Evolutionary conservation across 2,329 filamentous ascomycete genomes (phyloP).

Genomic region (Paracoccidioides brasiliensis): DNA sequence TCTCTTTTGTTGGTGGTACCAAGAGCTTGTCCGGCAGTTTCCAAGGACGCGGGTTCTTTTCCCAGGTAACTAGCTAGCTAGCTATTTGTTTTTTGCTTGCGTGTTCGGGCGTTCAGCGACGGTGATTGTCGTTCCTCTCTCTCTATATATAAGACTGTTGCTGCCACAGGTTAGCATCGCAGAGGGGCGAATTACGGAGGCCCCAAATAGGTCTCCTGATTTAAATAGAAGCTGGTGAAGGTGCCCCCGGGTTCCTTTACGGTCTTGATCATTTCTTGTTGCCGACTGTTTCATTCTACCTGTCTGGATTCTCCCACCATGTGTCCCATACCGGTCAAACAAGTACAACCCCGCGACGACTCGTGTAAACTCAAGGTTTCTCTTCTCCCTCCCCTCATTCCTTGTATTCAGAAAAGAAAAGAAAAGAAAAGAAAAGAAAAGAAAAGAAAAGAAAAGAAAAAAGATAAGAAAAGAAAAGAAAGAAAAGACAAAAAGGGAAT

Average conservation of each 20-base stretch:
- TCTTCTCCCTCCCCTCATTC: not conserved
- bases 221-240: not conserved
- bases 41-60: too few relatives aligned
- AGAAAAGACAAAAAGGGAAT: not conserved
- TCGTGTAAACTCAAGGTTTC: slow-evolving; percentile 1
- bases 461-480: not conserved
- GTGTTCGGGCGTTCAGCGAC: too few relatives aligned
- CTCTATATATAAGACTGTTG: not conserved
- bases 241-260: too few relatives aligned
- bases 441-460: not conserved
- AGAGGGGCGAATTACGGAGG: not conserved
- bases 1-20: too few relatives aligned
- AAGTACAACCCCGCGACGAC: slow-evolving; percentile 1
- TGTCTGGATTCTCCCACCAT: not conserved
- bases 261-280: not conserved
- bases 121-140: too few relatives aligned
- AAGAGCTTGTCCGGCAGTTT: too few relatives aligned
- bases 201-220: not conserved
- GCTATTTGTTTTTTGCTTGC: too few relatives aligned
- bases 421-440: not conserved
- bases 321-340: not conserved
- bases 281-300: not conserved
- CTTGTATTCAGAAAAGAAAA: not conserved
- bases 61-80: too few relatives aligned
- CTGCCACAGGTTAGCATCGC: not conserved